Evolutionary conservation across 306 rosid genomes (phyloP).

Genomic region (Citrullus amarus): DNA sequence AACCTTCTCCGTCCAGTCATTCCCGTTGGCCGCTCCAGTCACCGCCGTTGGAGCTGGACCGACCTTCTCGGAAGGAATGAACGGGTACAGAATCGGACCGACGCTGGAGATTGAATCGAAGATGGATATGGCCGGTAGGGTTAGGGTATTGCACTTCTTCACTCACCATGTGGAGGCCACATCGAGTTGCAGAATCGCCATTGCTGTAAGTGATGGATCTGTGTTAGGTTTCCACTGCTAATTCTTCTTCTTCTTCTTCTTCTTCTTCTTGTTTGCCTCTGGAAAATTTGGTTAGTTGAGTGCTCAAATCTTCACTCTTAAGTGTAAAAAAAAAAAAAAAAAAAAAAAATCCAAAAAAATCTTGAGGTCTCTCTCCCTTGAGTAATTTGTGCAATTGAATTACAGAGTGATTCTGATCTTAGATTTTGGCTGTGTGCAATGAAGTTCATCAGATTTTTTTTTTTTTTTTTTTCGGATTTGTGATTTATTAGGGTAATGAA

Average conservation of each 20-base stretch:
- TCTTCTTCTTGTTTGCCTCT: background rate
- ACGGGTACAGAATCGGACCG: slow-evolving; percentile 32
- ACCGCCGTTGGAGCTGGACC: slow-evolving; percentile 20
- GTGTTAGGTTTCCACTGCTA: slow-evolving; percentile 78
- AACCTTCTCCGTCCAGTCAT: slow-evolving; percentile 55
- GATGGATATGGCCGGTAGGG: slow-evolving; percentile 62
- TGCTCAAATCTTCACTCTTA: background rate
- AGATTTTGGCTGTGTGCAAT: background rate
- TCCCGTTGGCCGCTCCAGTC: slow-evolving; percentile 32
- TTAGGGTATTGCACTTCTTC: slow-evolving; percentile 65
- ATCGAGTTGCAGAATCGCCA: slow-evolving; percentile 42
- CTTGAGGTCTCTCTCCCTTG: background rate
- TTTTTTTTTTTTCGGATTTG: background rate
- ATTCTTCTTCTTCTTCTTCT: background rate
- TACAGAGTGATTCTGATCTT: background rate
- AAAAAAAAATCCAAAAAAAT: background rate
- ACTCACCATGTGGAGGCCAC: slow-evolving; percentile 56
- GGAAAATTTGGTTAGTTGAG: background rate
- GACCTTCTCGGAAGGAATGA: slow-evolving; percentile 17
- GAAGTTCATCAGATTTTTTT: background rate
- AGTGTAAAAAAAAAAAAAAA: background rate
- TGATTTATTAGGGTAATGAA: background rate
- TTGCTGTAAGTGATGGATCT: slow-evolving; percentile 59
- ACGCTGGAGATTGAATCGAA: slow-evolving; percentile 62
- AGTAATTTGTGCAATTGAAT: background rate